These are phyloP conservation scores for Clausena lansium DNA, from an alignment of 345 rosid species.

Conservation along the genomic window DNA sequence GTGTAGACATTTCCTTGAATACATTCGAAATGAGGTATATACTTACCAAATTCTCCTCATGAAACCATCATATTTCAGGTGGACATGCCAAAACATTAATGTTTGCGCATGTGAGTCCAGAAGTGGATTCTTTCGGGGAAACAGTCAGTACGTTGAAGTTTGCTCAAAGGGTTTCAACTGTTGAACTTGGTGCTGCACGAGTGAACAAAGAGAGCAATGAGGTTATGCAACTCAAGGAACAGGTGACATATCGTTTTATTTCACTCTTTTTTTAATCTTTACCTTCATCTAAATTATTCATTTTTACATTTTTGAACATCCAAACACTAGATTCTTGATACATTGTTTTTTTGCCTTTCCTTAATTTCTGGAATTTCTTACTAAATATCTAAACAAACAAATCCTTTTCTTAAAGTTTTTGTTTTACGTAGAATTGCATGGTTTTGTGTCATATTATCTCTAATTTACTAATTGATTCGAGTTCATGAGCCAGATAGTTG, in stretches of 20 bases:
- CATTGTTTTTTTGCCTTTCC: background rate
- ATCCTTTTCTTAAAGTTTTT: background rate
- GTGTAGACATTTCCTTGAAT: background rate
- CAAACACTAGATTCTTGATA: background rate
- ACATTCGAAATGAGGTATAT: background rate
- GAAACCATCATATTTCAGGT: conserved; percentile 39
- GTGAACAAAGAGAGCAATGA: conserved; percentile 77
- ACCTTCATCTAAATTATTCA: background rate
- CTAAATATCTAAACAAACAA: background rate
- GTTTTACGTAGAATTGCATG: background rate
- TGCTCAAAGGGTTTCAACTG: conserved; percentile 80
- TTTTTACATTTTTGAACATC: background rate
- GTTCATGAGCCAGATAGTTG: background rate
- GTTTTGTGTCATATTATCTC: background rate
- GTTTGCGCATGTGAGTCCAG: conserved; percentile 95
- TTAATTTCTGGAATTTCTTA: background rate
- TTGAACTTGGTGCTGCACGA: conserved; percentile 83
- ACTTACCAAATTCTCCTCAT: background rate
- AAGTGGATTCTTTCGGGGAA: conserved; percentile 75
- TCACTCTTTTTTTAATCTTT: background rate
- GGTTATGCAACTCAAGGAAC: conserved; percentile 78
- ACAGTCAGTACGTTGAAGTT: conserved; percentile 87
- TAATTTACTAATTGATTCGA: background rate
- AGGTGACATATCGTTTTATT: conserved; percentile 36
- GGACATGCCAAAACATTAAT: conserved; percentile 87